phyloP scores from a whole-genome alignment of 2,329 filamentous ascomycete genomes.

The Aureobasidium sp. region DNA sequence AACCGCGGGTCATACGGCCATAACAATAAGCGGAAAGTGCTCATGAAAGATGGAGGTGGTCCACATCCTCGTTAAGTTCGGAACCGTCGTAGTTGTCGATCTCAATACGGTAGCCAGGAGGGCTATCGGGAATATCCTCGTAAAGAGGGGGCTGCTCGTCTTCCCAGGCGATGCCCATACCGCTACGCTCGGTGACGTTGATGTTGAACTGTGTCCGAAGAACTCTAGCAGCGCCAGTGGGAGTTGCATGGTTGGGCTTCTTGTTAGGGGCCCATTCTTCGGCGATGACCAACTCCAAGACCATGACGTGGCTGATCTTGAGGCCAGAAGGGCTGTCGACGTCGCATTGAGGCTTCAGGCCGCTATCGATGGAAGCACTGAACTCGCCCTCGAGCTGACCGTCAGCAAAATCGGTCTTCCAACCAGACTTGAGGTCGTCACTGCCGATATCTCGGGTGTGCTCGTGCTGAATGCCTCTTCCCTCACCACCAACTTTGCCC shows the following conservation, averaged over 20 bases:
- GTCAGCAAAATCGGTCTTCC: slow-evolving; percentile 72
- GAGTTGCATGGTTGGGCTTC: slow-evolving; percentile 66
- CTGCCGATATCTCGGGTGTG: slow-evolving; percentile 71
- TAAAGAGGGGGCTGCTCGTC: slow-evolving; percentile 93
- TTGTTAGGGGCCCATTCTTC: slow-evolving; percentile 73
- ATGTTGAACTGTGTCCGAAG: slow-evolving; percentile 87
- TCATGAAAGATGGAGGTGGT: slow-evolving; percentile 32
- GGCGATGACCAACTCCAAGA: slow-evolving; percentile 88
- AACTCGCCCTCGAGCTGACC: slow-evolving; percentile 76
- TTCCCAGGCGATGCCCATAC: slow-evolving; percentile 91
- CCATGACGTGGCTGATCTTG: slow-evolving; percentile 73
- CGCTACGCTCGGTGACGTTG: slow-evolving; percentile 71
- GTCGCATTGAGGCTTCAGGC: slow-evolving; percentile 66
- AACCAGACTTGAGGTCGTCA: slow-evolving; percentile 76
- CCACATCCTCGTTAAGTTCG: slow-evolving; percentile 40
- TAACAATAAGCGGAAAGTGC: not conserved
- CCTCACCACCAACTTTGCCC: slow-evolving; percentile 54
- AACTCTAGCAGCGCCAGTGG: slow-evolving; percentile 84
- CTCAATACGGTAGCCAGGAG: slow-evolving; percentile 49
- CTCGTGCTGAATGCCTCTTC: slow-evolving; percentile 66
- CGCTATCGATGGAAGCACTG: slow-evolving; percentile 53
- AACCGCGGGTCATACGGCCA: not conserved
- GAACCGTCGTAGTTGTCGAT: slow-evolving; percentile 43
- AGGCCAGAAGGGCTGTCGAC: slow-evolving; percentile 67
- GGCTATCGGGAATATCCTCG: slow-evolving; percentile 82